Base-by-base conservation (phyloP, 805 yeast species). In the Kazachstania viticola region DNA sequence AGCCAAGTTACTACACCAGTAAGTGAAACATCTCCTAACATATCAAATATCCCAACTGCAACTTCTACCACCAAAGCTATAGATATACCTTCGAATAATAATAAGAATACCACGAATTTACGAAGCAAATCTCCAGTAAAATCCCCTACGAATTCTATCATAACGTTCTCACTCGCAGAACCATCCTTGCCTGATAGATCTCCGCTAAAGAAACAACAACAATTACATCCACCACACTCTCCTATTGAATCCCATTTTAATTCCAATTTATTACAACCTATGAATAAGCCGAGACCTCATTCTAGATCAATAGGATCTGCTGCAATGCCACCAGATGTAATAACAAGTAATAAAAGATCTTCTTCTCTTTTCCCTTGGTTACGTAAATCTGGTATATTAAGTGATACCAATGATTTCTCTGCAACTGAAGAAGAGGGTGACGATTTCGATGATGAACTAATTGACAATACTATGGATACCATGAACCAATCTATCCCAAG, bases 291-390 rank as follows among this genome's bases (percentile, higher is more conserved):
- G 24, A 49, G 60, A 30, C 57, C 56, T 5, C 54, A 54, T 32
- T 51, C 58, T 4, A 45, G 41, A 32, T 54, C 60, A 4, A 41
- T 54, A 24, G 55, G 56, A 25, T 46, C 56, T 8, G 49, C 46
- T 6, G 46, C 45, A 7, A 38, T 40, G 9, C 56, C 60, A 16
- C 51, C 57, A 3, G 60, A 54, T 39, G 46, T 51, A 12, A 50
- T 53, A 19, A 31, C 53, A 9, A 49, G 51, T 27, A 46, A 37
- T 27, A 43, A 41, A 25, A 44, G 56, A 29, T 37, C 43, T 14
- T 42, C 53, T 4, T 44, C 45, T 12, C 35, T 51, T 17, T 47
- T 50, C 25, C 51, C 58, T 3, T 54, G 56, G 52, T 31, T 51
- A 19, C 53, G 42, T 25, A 48, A 48, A 33, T 48, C 55, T 7